Percentiles rank a stretch among this genome's conserved stretches.
phyloP scores from a whole-genome alignment of 768 basidiomycete species.

The Amanita pallidorosea region DNA sequence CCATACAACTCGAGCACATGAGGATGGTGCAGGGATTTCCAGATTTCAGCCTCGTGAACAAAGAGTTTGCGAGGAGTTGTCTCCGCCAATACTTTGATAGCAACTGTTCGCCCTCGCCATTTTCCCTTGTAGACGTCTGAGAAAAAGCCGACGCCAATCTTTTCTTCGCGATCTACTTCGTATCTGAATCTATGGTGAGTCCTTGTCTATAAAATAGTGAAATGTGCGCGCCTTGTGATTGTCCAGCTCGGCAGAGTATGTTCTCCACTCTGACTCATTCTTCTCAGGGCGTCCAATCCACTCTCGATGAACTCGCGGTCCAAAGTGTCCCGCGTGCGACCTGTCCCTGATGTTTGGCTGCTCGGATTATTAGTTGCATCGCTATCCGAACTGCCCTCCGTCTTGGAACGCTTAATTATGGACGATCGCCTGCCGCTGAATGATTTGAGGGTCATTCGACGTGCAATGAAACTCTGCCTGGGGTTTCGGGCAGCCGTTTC shows the following conservation, averaged over 20 bases:
- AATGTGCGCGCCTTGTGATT: slow-evolving; percentile 43
- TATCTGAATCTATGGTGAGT: slow-evolving; percentile 28
- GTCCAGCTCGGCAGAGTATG: slow-evolving; percentile 59
- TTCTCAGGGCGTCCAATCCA: slow-evolving; percentile 59
- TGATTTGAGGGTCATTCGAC: not conserved
- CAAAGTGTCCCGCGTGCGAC: slow-evolving; percentile 33
- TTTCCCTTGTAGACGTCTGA: slow-evolving; percentile 69
- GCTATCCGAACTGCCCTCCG: not conserved
- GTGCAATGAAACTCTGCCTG: not conserved
- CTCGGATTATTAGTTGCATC: not conserved
- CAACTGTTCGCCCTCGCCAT: slow-evolving; percentile 58
- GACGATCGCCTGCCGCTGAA: not conserved
- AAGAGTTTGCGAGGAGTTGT: slow-evolving; percentile 56
- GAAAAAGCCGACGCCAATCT: slow-evolving; percentile 67
- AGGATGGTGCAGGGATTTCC: slow-evolving; percentile 58
- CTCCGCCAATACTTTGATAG: slow-evolving; percentile 62
- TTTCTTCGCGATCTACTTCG: slow-evolving; percentile 61
- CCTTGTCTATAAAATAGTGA: not conserved
- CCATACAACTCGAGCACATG: slow-evolving; percentile 70
- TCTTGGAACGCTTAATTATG: slow-evolving; percentile 3
- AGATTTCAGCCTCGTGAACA: slow-evolving; percentile 57
- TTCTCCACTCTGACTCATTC: slow-evolving; percentile 40
- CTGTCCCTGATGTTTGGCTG: not conserved
- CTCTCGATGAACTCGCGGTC: slow-evolving; percentile 64
- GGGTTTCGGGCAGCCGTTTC: not conserved